Percentiles rank a stretch among this genome's conserved stretches.
These are phyloP conservation scores for Backusella tarrabulga DNA, from an alignment of 192 early-diverging fungal genomes.

Conservation along the genomic window DNA sequence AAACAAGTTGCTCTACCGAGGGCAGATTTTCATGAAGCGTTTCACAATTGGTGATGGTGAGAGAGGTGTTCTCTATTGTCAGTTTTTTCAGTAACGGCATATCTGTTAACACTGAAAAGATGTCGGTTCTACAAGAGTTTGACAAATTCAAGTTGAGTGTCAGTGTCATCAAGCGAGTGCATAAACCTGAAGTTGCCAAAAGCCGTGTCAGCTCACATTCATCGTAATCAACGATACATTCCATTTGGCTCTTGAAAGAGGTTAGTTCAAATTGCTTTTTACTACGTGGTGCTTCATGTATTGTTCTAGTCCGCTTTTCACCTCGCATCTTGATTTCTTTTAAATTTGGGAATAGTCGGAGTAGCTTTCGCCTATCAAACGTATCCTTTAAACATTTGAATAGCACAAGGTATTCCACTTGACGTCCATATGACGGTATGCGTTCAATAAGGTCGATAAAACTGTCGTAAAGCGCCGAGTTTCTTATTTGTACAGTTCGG, in stretches of 20 bases:
- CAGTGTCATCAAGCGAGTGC: not conserved
- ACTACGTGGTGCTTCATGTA: not conserved
- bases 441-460: not conserved
- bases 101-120: not conserved
- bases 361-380: not conserved
- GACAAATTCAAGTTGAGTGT: not conserved
- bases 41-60: not conserved
- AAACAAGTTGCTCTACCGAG: not conserved
- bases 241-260: not conserved
- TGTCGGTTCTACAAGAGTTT: not conserved
- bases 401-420: not conserved
- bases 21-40: not conserved
- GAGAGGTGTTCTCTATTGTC: not conserved
- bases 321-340: not conserved
- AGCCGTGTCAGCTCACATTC: not conserved
- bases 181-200: not conserved
- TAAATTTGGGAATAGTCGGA: not conserved
- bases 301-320: not conserved
- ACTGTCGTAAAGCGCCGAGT: not conserved
- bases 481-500: not conserved
- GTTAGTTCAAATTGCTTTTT: slow-evolving; percentile 2
- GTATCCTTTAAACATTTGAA: not conserved
- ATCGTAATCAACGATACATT: not conserved
- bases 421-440: not conserved
- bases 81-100: not conserved